A percentile compares a stretch with the other conserved stretches of the same genome.
Conservation (phyloP, 2,329 filamentous ascomycete genomes). For the Calonectria ilicicola region DNA sequence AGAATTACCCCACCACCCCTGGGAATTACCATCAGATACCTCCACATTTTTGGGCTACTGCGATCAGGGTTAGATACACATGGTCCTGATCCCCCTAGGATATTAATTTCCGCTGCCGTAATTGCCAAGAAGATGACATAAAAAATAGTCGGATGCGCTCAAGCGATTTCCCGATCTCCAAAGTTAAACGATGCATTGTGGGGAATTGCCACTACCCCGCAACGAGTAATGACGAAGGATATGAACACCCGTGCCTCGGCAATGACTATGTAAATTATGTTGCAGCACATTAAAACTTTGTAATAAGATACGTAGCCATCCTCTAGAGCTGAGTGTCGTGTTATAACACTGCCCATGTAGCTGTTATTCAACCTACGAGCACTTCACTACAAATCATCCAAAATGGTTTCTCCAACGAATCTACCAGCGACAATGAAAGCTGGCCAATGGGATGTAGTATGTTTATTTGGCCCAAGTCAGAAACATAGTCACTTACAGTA, state of each 20-base stretch:
- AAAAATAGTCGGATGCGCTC: conserved; percentile 8
- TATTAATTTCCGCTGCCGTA: conserved; percentile 20
- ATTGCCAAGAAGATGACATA: background rate
- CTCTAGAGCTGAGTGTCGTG: background rate
- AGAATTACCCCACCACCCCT: background rate
- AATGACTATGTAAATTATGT: background rate
- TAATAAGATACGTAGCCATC: background rate
- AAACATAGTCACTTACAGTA: background rate
- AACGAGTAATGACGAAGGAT: conserved; percentile 3
- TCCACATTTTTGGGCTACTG: background rate
- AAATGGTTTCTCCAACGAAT: conserved; percentile 8
- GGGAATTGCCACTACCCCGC: conserved; percentile 12
- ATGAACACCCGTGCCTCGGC: conserved; percentile 17
- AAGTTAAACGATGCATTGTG: conserved; percentile 1
- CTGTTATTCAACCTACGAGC: background rate
- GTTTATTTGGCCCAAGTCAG: background rate
- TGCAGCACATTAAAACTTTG: background rate
- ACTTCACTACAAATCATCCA: background rate
- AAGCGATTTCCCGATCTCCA: conserved; percentile 9
- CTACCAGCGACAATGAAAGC: conserved; percentile 25
- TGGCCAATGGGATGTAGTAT: conserved; percentile 29
- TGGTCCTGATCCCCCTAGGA: background rate
- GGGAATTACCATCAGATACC: background rate
- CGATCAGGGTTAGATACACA: background rate
- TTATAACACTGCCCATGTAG: background rate